Conservation (phyloP, 73 alveolate species). For the Chromera velia region DNA sequence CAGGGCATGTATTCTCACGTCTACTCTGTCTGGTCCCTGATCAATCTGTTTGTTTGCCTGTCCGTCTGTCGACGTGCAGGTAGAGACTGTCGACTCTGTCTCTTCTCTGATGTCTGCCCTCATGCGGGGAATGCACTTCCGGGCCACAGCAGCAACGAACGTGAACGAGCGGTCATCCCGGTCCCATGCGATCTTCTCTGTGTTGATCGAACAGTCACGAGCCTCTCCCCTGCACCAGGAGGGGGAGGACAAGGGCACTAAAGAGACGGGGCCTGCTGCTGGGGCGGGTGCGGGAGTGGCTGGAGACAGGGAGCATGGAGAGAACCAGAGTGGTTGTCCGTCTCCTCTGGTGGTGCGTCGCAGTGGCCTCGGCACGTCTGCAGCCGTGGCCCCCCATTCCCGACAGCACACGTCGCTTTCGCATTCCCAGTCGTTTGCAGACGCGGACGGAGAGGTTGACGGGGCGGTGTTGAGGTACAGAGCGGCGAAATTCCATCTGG, state of each 20-base stretch:
- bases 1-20: background rate
- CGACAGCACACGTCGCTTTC: too few species aligned
- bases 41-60: background rate
- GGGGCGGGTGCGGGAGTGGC: too few species aligned
- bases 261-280: too few species aligned
- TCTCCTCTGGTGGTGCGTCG: background rate
- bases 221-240: slow-evolving; percentile 3
- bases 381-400: too few species aligned
- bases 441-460: too few species aligned
- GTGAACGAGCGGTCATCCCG: slow-evolving; percentile 87
- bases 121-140: slow-evolving; percentile 70
- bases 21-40: background rate
- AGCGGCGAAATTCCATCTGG: slow-evolving; percentile 64
- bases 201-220: slow-evolving; percentile 70
- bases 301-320: too few species aligned
- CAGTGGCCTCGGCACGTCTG: too few species aligned
- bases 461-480: too few species aligned
- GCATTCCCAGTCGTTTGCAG: too few species aligned
- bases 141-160: slow-evolving; percentile 79
- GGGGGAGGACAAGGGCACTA: background rate
- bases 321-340: too few species aligned
- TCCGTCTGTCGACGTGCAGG: background rate
- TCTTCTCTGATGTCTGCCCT: too few species aligned
- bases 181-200: slow-evolving; percentile 88
- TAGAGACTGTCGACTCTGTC: too few species aligned